Evolutionary conservation across 179 eudicot genomes (phyloP), one percentile per base, ranked within the genome.

Genomic region (Monotropa hypopitys): DNA sequence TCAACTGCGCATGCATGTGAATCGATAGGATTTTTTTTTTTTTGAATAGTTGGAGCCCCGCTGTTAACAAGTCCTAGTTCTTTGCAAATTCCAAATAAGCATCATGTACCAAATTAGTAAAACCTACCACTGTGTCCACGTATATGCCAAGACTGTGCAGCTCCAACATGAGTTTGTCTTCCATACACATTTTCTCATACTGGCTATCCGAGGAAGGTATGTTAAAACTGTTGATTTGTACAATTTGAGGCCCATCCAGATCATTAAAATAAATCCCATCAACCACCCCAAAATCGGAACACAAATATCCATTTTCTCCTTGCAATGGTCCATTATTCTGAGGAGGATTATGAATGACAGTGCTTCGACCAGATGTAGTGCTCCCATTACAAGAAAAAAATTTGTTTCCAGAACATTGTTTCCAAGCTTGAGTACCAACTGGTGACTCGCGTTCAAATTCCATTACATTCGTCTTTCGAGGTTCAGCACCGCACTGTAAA

Each of bases 111-210:
- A 35, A 33, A 50, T 21, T 61, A 59, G 30, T 63, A 79, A 82
- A 76, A 73, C 92, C 63, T 88, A 94, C 98, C 97, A 94, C 94
- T 20, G 84, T 72, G 42, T 92, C 97, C 56, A 89, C 84, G 84
- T 81, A 82, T 78, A 94, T 75, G 79, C 97, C 98, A 81, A 94
- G 74, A 77, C 94, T 89, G 83, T 91, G 97, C 84, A 94, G 85
- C 88, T 94, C 98, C 68, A 86, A 84, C 81, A 89, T 68, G 56
- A 94, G 85, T 80, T 85, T 92, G 59, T 90, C 97, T 45, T 91
- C 91, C 76, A 88, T 40, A 78, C 79, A 76, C 91, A 88, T 83
- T 72, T 89, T 86, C 67, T 85, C 93, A 87, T 92, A 90, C 77
- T 83, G 87, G 57, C 80, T 85, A 77, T 86, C 90, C 53, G 76